phyloP scores from a whole-genome alignment of 2,329 filamentous ascomycete genomes.

The Pezicula carpinea region DNA sequence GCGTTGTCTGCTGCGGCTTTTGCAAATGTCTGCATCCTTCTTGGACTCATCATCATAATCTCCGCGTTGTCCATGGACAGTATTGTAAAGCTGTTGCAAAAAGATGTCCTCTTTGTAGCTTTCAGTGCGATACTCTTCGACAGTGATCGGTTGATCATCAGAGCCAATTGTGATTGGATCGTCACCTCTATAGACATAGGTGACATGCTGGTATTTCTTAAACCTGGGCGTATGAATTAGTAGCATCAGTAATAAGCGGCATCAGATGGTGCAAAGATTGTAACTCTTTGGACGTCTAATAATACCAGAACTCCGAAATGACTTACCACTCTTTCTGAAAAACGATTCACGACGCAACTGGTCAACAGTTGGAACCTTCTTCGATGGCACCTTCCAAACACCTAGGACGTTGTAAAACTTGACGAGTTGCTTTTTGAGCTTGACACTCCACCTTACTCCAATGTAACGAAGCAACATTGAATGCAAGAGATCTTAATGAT shows the following conservation, averaged over 20 bases:
- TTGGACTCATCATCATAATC: constrained; percentile 36
- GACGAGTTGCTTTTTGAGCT: constrained; percentile 35
- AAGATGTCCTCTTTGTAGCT: constrained; percentile 48
- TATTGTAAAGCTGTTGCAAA: constrained; percentile 47
- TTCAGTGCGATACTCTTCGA: constrained; percentile 29
- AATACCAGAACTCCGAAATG: no score
- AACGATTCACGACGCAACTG: constrained; percentile 40
- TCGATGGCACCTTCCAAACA: constrained; percentile 12
- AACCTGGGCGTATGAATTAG: no score
- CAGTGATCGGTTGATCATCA: constrained; percentile 15
- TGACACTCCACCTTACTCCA: constrained; percentile 43
- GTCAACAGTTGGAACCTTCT: constrained; percentile 33
- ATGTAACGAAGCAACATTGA: constrained; percentile 49
- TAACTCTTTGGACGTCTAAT: no score
- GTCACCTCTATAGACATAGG: no score
- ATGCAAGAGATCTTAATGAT: constrained; percentile 49
- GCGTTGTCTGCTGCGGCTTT: constrained; percentile 44
- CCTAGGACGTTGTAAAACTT: constrained; percentile 3
- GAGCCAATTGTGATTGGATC: no score
- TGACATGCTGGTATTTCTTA: no score
- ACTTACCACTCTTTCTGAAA: constrained; percentile 19
- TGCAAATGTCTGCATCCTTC: constrained; percentile 27
- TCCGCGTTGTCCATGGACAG: constrained; percentile 31
- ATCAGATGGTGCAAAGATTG: no score
- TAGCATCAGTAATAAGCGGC: no score